Conservation (phyloP, 2,329 filamentous ascomycete genomes). For the Colletotrichum orchidophilum region DNA sequence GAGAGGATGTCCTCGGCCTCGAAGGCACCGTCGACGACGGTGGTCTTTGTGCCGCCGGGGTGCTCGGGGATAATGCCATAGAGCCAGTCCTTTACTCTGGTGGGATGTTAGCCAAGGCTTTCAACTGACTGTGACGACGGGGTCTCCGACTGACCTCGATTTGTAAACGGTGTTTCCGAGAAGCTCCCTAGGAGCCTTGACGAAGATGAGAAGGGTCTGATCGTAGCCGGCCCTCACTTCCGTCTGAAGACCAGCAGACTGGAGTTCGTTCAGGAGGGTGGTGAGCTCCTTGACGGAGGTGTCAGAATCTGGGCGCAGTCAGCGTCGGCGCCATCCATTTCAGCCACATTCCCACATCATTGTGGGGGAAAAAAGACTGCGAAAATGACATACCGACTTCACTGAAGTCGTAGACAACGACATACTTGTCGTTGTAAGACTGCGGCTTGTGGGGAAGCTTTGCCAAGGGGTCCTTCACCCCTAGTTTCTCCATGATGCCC, state of each 20-base stretch:
- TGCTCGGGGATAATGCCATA: constrained; percentile 73
- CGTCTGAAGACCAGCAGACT: constrained; percentile 71
- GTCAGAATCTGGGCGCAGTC: constrained; percentile 42
- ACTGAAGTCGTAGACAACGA: constrained; percentile 50
- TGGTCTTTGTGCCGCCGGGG: constrained; percentile 63
- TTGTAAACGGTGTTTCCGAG: constrained; percentile 74
- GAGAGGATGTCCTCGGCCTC: constrained; percentile 77
- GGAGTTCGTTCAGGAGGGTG: constrained; percentile 66
- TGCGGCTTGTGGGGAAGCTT: constrained; percentile 26
- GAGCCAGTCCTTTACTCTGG: constrained; percentile 79
- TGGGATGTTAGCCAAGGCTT: not conserved
- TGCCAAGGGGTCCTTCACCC: constrained; percentile 25
- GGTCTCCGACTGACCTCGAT: constrained; percentile 58
- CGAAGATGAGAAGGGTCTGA: constrained; percentile 73
- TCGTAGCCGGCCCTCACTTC: constrained; percentile 77
- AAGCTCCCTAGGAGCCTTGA: constrained; percentile 69
- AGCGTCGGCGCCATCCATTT: not conserved
- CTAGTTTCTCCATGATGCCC: constrained; percentile 32
- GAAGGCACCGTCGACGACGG: constrained; percentile 58
- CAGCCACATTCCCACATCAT: not conserved
- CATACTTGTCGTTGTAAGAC: constrained; percentile 50
- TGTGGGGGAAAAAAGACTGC: not conserved
- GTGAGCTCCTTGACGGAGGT: constrained; percentile 46
- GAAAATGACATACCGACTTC: constrained; percentile 42
- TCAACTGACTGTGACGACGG: not conserved